Conservation (phyloP, 1,284 basidiomycete genomes). For the Ustilago shanxiensis region DNA sequence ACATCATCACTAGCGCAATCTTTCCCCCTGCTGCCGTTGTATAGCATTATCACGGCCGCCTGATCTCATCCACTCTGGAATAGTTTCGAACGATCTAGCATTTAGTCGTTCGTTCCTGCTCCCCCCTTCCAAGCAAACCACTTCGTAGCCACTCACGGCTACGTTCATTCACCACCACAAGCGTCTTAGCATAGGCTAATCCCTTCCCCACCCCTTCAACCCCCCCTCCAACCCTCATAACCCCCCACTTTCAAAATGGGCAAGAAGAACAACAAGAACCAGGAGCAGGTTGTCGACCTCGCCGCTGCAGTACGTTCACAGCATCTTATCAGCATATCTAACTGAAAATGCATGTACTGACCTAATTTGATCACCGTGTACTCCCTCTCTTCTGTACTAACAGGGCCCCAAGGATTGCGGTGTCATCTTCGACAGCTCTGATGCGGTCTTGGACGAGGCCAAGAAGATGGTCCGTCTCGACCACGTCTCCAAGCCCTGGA, state of each 20-base stretch:
- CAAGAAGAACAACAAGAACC: constrained; percentile 59
- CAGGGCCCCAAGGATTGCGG: constrained; percentile 62
- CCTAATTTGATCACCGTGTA: neutral
- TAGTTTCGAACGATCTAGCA: constrained; percentile 39
- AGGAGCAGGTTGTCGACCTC: constrained; percentile 53
- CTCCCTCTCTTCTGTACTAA: neutral
- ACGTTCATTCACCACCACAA: constrained; percentile 18
- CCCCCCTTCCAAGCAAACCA: constrained; percentile 35
- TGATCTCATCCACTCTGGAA: constrained; percentile 14
- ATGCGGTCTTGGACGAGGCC: constrained; percentile 56
- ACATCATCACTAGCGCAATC: constrained; percentile 28
- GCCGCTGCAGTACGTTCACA: constrained; percentile 44
- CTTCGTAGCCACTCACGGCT: constrained; percentile 33
- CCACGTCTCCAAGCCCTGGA: constrained; percentile 66
- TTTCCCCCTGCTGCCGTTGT: constrained; percentile 28
- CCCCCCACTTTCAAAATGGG: constrained; percentile 45
- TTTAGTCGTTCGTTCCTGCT: constrained; percentile 44
- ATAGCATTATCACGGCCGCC: constrained; percentile 36
- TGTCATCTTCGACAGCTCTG: constrained; percentile 62
- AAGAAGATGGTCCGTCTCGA: constrained; percentile 56
- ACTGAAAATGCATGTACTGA: neutral
- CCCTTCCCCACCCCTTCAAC: constrained; percentile 8
- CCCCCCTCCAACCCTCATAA: constrained; percentile 18
- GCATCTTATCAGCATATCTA: neutral
- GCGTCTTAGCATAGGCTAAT: constrained; percentile 44